Evolutionary conservation across 148 eudicot species (phyloP), one percentile per base, ranked within the genome.

Genomic region (Suaeda aralocaspica): DNA sequence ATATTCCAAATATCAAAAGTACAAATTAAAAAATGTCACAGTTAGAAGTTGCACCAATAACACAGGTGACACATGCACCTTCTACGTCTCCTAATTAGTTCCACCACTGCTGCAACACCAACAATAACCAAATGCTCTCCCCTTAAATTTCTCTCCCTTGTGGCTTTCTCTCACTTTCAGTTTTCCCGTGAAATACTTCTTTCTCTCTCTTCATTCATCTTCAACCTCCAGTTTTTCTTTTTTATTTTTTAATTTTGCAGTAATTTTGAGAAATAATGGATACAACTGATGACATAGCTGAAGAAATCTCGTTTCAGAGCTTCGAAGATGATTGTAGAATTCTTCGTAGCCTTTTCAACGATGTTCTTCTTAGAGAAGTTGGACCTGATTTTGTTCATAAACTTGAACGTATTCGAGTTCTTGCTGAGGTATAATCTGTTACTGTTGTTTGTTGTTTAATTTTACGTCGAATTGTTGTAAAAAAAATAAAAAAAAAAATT

Each of bases 271-370:
- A n/a, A 59, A 62, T 46, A 12, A 88, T 95, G 81, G 98, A 92
- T 67, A 84, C 84, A 0, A 90, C 88, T 1, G 98, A 92, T 66
- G 98, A 90, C 36, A 90, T 92, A 71, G 93, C 96, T 1, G 98
- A 86, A 78, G 98, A 88, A 61, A 92, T 92, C 9, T 88, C 96
- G 24, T 88, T 90, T 30, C 96, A 86, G 81, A 83, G 88, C 80
- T 90, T 84, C 31, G 98, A 90, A 33, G 98, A 92, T 67, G 96
- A 90, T 74, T 86, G 87, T 46, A 72, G 84, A 29, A 75, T 92
- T 11, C 93, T 92, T 31, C 87, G 84, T 11, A 89, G 86, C 68
- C 88, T 92, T 3, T 89, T 90, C 45, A 81, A 86, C 31, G 98
- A 92, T 18, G 94, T 92, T 45, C 84, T 92, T 24, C 92, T 79